Base-by-base conservation (phyloP, 2,329 filamentous ascomycete species). In the Phialophora verrucosa region DNA sequence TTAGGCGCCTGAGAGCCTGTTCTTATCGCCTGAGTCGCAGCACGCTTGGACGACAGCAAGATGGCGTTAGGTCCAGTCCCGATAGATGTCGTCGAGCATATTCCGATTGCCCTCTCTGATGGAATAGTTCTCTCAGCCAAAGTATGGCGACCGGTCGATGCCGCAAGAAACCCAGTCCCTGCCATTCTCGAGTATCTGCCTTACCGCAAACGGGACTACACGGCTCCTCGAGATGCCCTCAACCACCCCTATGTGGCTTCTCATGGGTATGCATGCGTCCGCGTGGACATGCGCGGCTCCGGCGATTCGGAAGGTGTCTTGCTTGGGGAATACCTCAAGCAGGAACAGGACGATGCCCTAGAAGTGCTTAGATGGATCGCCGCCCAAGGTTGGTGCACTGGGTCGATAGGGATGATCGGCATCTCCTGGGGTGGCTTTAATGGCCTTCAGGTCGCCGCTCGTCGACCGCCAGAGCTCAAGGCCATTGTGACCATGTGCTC, bases 21-120 rank as follows among this genome's bases (percentile, higher is more conserved):
- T 35, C 32, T 35, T 35, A 35, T 35, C 32, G 32, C 32, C 10
- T 10, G 10, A 35, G 32, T 35, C 10, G 32, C 32, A 35, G 32
- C 32, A 12, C 10, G 8, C 32, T 35, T 35, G 32, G 31, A 35
- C 32, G 32, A 35, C 32, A 35, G 27, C 51, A 80, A 78, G 57
- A 82, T 64, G 62, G 29, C 29, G 17, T 44, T n/a, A n/a, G 27
- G 55, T 14, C 53, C 32, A 58, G 7, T 59, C n/a, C 62, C 56
- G 14, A 64, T 64, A 51, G 56, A 57, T 27, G 56, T 64, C 20
- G 62, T 60, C 32, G 55, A 61, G n/a, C 62, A 64, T 44, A 49
- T 42, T 49, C 42, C 47, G 27, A 64, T 64, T 27, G 25, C 47
- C 35, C 31, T 64, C 17, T 54, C 56, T 6, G 62, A 64, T 35